Conservation (phyloP, 768 basidiomycete genomes). For the Termitomyces sp. region DNA sequence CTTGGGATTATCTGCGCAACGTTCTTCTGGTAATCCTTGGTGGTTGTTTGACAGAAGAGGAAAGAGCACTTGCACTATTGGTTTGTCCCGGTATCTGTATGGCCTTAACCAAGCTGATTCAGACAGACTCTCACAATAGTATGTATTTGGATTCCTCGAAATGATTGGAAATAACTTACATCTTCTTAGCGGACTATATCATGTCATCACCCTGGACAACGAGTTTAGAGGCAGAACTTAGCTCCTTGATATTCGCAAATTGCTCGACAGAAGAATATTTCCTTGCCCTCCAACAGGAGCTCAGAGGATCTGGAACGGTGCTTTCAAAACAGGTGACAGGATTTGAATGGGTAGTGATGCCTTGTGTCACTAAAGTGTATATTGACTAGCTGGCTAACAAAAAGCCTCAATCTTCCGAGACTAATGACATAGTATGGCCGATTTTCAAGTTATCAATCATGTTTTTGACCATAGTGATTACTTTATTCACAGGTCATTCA, state of each 20-base stretch:
- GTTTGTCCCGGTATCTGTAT: constrained; percentile 43
- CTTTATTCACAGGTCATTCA: constrained; percentile 1
- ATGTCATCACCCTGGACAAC: constrained; percentile 46
- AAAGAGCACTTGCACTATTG: constrained; percentile 46
- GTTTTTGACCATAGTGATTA: neutral
- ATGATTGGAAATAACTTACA: neutral
- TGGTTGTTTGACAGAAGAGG: constrained; percentile 36
- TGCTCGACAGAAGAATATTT: constrained; percentile 17
- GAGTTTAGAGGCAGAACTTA: constrained; percentile 35
- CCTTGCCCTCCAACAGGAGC: constrained; percentile 22
- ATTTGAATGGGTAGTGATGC: neutral
- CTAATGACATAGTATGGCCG: neutral
- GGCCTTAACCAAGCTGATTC: constrained; percentile 37
- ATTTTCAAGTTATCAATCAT: neutral
- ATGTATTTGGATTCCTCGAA: constrained; percentile 5
- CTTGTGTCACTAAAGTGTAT: neutral
- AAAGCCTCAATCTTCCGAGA: neutral
- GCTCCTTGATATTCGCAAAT: constrained; percentile 17
- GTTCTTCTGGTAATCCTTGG: constrained; percentile 40
- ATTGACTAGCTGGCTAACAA: neutral
- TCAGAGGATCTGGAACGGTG: constrained; percentile 18
- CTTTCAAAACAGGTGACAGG: constrained; percentile 23
- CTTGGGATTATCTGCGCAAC: constrained; percentile 50
- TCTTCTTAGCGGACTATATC: constrained; percentile 19
- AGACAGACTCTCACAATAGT: constrained; percentile 19